These are phyloP conservation scores for Cercospora sp. DNA, from an alignment of 2,329 filamentous ascomycete genomes.

Conservation along the genomic window DNA sequence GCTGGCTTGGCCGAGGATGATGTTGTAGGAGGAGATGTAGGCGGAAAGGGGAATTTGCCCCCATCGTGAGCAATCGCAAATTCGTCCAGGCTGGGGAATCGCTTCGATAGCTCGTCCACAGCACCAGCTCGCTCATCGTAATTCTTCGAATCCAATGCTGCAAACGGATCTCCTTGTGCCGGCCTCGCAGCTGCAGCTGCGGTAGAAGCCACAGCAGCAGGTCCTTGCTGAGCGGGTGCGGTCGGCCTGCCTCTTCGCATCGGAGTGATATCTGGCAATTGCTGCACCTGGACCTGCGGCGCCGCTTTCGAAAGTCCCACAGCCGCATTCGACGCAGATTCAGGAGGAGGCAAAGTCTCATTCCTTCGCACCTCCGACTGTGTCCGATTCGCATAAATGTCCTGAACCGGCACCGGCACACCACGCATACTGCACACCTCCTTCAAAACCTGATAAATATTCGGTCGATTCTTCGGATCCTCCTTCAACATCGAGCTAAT, in stretches of 20 bases:
- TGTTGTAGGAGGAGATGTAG: constrained; percentile 31
- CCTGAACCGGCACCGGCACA: constrained; percentile 77
- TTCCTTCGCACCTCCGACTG: constrained; percentile 63
- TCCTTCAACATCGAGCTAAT: constrained; percentile 94
- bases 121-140: constrained; percentile 50
- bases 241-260: constrained; percentile 80
- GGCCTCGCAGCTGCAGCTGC: constrained; percentile 66
- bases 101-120: constrained; percentile 76
- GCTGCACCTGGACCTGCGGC: constrained; percentile 67
- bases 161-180: constrained; percentile 81
- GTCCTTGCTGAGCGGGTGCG: constrained; percentile 49
- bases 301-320: constrained; percentile 81
- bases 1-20: constrained; percentile 47
- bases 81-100: constrained; percentile 89
- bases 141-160: constrained; percentile 74
- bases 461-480: constrained; percentile 75
- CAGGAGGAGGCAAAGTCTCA: constrained; percentile 59
- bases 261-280: constrained; percentile 84
- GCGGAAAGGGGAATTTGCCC: constrained; percentile 24
- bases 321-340: constrained; percentile 40
- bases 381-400: constrained; percentile 61
- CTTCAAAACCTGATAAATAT: constrained; percentile 88
- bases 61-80: constrained; percentile 83
- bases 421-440: constrained; percentile 89
- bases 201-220: constrained; percentile 55